These are phyloP conservation scores for Plasmodium cynomolgi DNA, from an alignment of 169 alveolate species.

Conservation along the genomic window DNA sequence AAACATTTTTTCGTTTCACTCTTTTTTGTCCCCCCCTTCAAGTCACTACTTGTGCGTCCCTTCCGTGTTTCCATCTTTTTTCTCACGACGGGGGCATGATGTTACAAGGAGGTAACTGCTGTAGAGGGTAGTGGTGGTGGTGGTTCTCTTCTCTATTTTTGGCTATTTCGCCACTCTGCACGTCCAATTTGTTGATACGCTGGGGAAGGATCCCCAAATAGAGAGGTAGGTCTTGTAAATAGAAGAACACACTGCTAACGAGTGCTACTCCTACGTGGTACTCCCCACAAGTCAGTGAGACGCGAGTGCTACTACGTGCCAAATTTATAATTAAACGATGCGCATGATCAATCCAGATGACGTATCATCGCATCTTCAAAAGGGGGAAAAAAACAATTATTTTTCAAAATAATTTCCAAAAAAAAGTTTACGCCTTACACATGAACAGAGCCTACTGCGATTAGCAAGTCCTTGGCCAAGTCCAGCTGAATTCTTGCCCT, in stretches of 20 bases:
- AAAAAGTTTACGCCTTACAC: background rate
- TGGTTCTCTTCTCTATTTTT: background rate
- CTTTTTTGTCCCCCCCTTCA: background rate
- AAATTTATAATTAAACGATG: background rate
- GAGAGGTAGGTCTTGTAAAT: background rate
- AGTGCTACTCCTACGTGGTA: background rate
- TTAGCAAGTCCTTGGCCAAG: background rate
- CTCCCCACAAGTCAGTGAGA: background rate
- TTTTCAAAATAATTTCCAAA: background rate
- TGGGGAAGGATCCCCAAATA: background rate
- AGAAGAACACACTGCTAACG: background rate
- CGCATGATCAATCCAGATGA: background rate
- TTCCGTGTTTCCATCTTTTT: conserved; percentile 17
- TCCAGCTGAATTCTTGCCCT: background rate
- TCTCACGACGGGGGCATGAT: background rate
- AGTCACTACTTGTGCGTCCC: background rate
- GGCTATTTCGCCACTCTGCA: background rate
- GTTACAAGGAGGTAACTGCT: background rate
- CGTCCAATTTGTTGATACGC: background rate
- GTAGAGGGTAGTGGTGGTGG: background rate
- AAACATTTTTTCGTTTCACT: background rate
- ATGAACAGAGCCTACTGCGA: background rate
- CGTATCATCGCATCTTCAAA: background rate
- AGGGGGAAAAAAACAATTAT: background rate
- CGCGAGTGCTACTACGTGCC: background rate